Evolutionary conservation across 2,329 filamentous ascomycete genomes (phyloP).

Genomic region (Sporothrix pallida): DNA sequence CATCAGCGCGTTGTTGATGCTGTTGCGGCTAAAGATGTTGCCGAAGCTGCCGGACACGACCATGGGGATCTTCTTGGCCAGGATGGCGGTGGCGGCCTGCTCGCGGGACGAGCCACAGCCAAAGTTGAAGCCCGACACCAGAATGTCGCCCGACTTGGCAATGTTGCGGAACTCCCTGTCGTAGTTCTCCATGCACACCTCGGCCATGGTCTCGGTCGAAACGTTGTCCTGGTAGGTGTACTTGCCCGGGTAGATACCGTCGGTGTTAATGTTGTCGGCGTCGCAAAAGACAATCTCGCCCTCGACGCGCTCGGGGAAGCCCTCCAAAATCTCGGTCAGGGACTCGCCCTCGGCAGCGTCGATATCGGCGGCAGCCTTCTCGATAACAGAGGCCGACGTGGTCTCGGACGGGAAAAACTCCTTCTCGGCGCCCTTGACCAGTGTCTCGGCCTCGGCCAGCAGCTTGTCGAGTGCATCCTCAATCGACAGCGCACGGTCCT

Average conservation of each 20-base stretch:
- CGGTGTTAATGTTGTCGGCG: conserved; percentile 83
- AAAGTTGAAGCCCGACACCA: conserved; percentile 88
- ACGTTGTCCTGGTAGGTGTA: conserved; percentile 89
- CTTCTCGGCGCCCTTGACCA: conserved; percentile 59
- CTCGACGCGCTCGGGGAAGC: conserved; percentile 80
- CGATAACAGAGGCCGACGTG: conserved; percentile 39
- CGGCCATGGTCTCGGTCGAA: conserved; percentile 76
- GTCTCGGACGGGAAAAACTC: conserved; percentile 48
- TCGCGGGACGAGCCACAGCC: conserved; percentile 75
- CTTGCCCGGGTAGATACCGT: conserved; percentile 80
- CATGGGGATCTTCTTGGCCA: conserved; percentile 79
- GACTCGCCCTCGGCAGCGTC: conserved; percentile 46
- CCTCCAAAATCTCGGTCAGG: conserved; percentile 75
- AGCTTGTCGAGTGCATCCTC: conserved; percentile 75
- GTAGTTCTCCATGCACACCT: conserved; percentile 94
- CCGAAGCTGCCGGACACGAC: conserved; percentile 82
- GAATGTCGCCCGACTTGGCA: conserved; percentile 74
- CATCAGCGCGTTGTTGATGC: conserved; percentile 70
- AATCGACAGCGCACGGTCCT: conserved; percentile 46
- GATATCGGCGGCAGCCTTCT: conserved; percentile 40
- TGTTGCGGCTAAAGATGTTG: conserved; percentile 80
- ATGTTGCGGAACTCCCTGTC: conserved; percentile 71
- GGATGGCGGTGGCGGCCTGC: conserved; percentile 85
- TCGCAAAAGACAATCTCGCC: conserved; percentile 92
- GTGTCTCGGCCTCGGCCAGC: conserved; percentile 68